Evolutionary conservation across 2,329 filamentous ascomycete genomes (phyloP).

Genomic region (Proliferodiscus dingleyae): DNA sequence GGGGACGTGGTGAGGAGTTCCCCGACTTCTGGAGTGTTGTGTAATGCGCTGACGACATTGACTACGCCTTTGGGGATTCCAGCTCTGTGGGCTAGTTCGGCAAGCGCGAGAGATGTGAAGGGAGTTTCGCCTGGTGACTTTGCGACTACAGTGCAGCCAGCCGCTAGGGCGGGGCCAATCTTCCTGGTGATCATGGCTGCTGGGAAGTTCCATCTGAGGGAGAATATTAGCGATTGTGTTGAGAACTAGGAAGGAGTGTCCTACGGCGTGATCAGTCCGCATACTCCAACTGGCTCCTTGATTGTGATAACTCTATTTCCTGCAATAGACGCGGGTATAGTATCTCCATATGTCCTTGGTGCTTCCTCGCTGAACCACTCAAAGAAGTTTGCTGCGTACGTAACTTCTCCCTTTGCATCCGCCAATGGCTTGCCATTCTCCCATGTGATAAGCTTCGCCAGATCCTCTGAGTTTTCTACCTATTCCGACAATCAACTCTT

Average conservation of each 20-base stretch:
- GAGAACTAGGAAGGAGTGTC: not conserved
- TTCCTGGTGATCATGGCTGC: conserved; percentile 71
- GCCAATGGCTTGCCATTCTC: conserved; percentile 84
- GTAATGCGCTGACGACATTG: conserved; percentile 76
- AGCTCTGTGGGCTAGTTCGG: conserved; percentile 79
- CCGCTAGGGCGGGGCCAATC: conserved; percentile 71
- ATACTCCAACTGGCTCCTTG: conserved; percentile 81
- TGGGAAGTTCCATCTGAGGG: conserved; percentile 72
- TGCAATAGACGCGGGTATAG: conserved; percentile 63
- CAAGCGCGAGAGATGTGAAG: conserved; percentile 81
- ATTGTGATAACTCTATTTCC: conserved; percentile 73
- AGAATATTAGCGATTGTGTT: not conserved
- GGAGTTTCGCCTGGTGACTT: conserved; percentile 93
- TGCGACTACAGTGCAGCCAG: conserved; percentile 90
- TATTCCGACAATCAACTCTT: conserved; percentile 13
- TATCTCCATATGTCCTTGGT: conserved; percentile 67
- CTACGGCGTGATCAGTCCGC: conserved; percentile 70
- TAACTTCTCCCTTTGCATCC: conserved; percentile 67
- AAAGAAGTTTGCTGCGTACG: conserved; percentile 70
- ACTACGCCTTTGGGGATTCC: conserved; percentile 88
- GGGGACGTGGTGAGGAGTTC: conserved; percentile 70
- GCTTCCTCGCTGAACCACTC: conserved; percentile 82
- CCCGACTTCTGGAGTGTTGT: conserved; percentile 78
- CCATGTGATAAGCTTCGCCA: conserved; percentile 79
- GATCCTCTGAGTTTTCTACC: conserved; percentile 67